Evolutionary conservation across 2,329 filamentous ascomycete genomes (phyloP), one percentile per base, ranked within the genome.

Genomic region (Dactylonectria estremocensis): DNA sequence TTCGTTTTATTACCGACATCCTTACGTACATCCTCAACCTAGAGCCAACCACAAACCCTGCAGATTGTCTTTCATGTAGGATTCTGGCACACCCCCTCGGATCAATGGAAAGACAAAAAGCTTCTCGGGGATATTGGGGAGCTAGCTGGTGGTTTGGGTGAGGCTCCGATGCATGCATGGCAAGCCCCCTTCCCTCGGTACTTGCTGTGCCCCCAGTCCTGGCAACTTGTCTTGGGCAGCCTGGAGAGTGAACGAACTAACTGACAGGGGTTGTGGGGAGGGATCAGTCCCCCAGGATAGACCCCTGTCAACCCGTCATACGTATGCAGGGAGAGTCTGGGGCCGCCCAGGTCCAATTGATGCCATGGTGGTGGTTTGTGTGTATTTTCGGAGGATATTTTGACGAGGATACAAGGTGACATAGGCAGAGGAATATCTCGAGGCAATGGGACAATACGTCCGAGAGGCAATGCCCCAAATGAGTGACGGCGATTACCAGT

Each of bases 301-400:
- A 31, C 28, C 28, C 49, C 28, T 8, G 16, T 13, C 33, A 35
- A 37, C 50, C 31, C 50, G 14, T 46, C 6, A 22, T 20, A 31
- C 31, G 33, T 31, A 53, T 53, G 50, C 50, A 53, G 50, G 50
- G 33, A 37, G 31, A 35, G 28, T 53, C 31, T 33, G 11, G 50
- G 50, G 50, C 50, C 10, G 50, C 24, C 13, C 50, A 53, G 28
- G n/a, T 18, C 18, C 50, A 18, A 37, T 35, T 3, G 50, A 18
- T 52, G 14, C 24, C 8, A 52, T 8, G 14, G 16, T 16, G 3
- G 2, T n/a, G 9, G 18, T 35, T 18, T 52, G 49, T 52, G 16
- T 14, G 22, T 4, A 22, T 49, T 7, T 28, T 10, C n/a, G 20
- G 49, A 1, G 24, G 16, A n/a, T 16, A 14, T n/a, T 8, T 13